A percentile compares a stretch with the other conserved stretches of the same genome.
phyloP scores from a whole-genome alignment of 129 eudicot species.

The Chrysanthemum makinoi region DNA sequence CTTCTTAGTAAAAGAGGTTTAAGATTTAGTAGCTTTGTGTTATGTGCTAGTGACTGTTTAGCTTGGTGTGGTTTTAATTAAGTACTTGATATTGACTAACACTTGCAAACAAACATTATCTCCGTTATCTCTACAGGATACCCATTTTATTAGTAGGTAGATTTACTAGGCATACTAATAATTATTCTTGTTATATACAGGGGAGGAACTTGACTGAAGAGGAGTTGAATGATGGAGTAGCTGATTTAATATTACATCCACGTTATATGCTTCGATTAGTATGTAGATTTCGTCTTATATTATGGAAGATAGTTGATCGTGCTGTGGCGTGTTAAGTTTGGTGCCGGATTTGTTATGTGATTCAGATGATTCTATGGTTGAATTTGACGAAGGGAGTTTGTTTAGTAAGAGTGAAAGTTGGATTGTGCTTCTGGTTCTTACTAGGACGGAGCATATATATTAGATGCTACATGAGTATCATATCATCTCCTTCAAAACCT shows the following conservation, averaged over 20 bases:
- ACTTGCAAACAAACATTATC: too few species aligned
- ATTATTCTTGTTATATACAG: constrained; percentile 27
- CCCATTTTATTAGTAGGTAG: too few species aligned
- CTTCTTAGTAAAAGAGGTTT: too few species aligned
- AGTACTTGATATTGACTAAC: too few species aligned
- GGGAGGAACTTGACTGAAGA: constrained; percentile 56
- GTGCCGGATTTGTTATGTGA: constrained; percentile 56
- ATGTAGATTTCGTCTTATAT: constrained; percentile 84
- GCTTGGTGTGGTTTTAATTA: too few species aligned
- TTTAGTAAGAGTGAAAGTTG: constrained; percentile 39
- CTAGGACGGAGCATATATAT: constrained; percentile 44
- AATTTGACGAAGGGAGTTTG: constrained; percentile 49
- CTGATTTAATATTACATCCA: constrained; percentile 65
- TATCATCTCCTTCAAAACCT: constrained; percentile 66
- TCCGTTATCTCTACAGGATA: too few species aligned
- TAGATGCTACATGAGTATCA: constrained; percentile 56
- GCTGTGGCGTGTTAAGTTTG: constrained; percentile 44
- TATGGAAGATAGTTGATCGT: constrained; percentile 52
- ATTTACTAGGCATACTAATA: too few species aligned
- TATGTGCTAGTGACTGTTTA: too few species aligned
- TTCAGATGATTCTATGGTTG: constrained; percentile 37
- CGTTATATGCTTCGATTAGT: constrained; percentile 67
- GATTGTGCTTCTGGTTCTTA: constrained; percentile 29
- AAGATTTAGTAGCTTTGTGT: too few species aligned
- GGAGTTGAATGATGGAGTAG: constrained; percentile 68